Evolutionary conservation across 2,329 filamentous ascomycete genomes (phyloP), one percentile per base, ranked within the genome.

Genomic region (Fusarium liriodendri): DNA sequence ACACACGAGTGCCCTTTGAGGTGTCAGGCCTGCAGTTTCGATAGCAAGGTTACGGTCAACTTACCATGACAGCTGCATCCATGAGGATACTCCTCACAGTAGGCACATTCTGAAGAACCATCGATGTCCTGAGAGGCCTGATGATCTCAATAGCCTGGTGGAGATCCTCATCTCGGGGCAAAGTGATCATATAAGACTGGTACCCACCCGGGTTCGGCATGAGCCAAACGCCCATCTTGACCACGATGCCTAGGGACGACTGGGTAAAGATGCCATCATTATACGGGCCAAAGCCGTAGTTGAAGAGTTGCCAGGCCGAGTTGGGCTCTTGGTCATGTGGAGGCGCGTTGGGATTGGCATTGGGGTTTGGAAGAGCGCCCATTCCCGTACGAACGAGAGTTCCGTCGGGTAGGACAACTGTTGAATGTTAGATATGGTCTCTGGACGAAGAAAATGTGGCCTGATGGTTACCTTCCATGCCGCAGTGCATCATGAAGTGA

Each of bases 41-140:
- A 8, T 1, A 20, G 33, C n/a, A 14, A 20, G 18, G 2, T 18
- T 4, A 6, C 10, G 10, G 4, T 1, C n/a, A 3, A 22, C 62
- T 10, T 57, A 69, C 74, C 63, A 66, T 64, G 6, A 77, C 75
- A 5, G 75, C 75, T 18, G 75, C 75, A 2, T 77, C 75, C 2
- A 77, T 18, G 2, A 77, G 63, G 4, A 77, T 55, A 18, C 73
- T 73, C 9, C 75, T 55, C 0, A 77, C 54, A 4, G 74, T 77
- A 0, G 75, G 75, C 0, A 77, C 74, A 20, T 77, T 77, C 16
- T 77, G 75, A 1, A 77, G 25, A 0, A 75, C 70, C 75, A 77
- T 77, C 3, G 72, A 70, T 8, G 72, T 69, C 4, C 72, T 47
- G 13, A 77, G 70, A 0, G 75, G 74, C 4, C 75, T 40, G 13